Evolutionary conservation across 805 yeast genomes (phyloP).

Genomic region (Kluyveromyces dobzhanskii): DNA sequence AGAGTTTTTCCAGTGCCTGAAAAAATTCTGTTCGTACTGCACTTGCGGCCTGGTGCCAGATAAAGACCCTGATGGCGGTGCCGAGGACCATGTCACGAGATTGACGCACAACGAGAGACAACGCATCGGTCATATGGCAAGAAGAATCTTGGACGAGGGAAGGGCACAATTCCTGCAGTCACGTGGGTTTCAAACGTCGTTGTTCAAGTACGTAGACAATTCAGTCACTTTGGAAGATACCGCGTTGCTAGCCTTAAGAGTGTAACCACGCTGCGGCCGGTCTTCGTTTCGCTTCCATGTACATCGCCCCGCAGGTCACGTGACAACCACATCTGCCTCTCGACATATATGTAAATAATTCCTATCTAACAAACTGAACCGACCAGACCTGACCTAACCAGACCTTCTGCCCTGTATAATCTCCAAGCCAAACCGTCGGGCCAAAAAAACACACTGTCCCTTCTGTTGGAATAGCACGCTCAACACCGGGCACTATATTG

Average conservation of each 20-base stretch:
- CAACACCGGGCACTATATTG: too few species aligned
- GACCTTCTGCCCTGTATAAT: too few species aligned
- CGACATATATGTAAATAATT: too few species aligned
- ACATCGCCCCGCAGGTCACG: too few species aligned
- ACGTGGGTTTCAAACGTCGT: conserved; percentile 38
- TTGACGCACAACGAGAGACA: conserved; percentile 43
- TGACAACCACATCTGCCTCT: too few species aligned
- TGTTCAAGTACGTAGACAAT: conserved; percentile 51
- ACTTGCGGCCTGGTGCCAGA: conserved; percentile 56
- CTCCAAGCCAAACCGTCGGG: too few species aligned
- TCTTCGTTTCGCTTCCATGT: too few species aligned
- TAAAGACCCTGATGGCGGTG: conserved; percentile 27
- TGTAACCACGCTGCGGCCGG: too few species aligned
- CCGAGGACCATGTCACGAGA: conserved; percentile 38
- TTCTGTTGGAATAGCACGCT: too few species aligned
- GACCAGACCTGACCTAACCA: too few species aligned
- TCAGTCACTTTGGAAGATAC: conserved; percentile 66
- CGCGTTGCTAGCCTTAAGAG: conserved; percentile 34
- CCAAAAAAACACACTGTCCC: too few species aligned
- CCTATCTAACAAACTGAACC: too few species aligned
- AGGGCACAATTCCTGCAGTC: conserved; percentile 33
- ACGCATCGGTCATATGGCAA: conserved; percentile 53
- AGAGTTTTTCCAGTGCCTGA: conserved; percentile 39
- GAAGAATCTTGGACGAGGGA: conserved; percentile 70
- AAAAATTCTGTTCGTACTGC: conserved; percentile 81